These are phyloP conservation scores for Aspergillus cavernicola DNA, from an alignment of 495 filamentous ascomycete genomes.

Conservation along the genomic window DNA sequence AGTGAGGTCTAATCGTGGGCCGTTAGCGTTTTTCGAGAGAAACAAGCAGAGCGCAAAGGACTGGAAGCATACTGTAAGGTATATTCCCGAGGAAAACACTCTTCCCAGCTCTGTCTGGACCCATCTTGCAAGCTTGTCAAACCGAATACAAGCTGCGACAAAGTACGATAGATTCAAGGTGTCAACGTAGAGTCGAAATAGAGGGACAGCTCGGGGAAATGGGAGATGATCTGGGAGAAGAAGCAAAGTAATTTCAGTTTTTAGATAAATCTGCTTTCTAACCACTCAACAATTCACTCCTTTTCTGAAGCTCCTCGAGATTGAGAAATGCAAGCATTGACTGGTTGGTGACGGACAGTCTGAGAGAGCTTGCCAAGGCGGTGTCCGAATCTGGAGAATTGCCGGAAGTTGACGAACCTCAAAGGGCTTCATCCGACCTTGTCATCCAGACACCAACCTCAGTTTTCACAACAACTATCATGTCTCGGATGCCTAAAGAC, in stretches of 20 bases:
- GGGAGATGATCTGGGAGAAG: neutral
- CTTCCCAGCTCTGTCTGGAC: conserved; percentile 54
- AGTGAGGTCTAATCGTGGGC: conserved; percentile 60
- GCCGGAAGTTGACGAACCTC: conserved; percentile 19
- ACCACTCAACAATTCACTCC: neutral
- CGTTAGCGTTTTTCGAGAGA: neutral
- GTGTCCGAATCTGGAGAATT: conserved; percentile 21
- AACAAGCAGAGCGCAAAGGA: neutral
- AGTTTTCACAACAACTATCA: conserved; percentile 29
- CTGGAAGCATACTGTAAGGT: conserved; percentile 51
- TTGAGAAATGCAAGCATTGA: neutral
- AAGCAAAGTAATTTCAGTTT: neutral
- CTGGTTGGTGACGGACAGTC: neutral
- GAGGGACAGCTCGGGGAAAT: neutral
- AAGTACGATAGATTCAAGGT: neutral
- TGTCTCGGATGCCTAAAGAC: conserved; percentile 60
- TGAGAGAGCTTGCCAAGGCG: conserved; percentile 15
- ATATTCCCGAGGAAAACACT: conserved; percentile 86
- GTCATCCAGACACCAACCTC: conserved; percentile 15
- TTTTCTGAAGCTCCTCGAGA: conserved; percentile 2
- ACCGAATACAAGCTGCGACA: neutral
- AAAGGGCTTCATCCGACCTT: conserved; percentile 12
- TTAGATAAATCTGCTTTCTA: neutral
- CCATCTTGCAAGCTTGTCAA: conserved; percentile 38
- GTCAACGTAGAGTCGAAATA: neutral